Evolutionary conservation across 257 asterid species (phyloP).

Genomic region (Parsonsia alboflavescens): DNA sequence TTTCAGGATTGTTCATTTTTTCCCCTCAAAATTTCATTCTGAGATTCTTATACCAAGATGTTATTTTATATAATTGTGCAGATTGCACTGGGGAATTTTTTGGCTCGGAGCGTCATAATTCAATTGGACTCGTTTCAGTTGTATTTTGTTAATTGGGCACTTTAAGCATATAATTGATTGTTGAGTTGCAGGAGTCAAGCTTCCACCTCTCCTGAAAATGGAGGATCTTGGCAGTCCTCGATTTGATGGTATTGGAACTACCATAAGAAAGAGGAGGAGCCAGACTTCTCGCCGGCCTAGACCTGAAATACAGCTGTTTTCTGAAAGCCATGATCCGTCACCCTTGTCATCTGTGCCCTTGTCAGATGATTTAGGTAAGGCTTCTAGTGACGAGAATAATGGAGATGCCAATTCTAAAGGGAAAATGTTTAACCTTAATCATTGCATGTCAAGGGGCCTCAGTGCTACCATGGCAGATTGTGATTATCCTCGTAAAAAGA

Average conservation of each 20-base stretch:
- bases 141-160: not conserved
- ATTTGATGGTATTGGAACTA: slow-evolving; percentile 39
- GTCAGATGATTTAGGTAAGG: slow-evolving; percentile 59
- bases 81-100: not conserved
- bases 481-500: slow-evolving; percentile 17
- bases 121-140: not conserved
- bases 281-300: slow-evolving; percentile 69
- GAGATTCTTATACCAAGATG: not conserved
- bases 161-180: slow-evolving; percentile 1
- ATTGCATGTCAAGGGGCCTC: slow-evolving; percentile 68
- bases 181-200: slow-evolving; percentile 4
- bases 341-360: slow-evolving; percentile 46
- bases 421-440: slow-evolving; percentile 71
- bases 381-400: slow-evolving; percentile 64
- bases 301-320: slow-evolving; percentile 47
- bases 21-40: not conserved
- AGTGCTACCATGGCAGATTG: slow-evolving; percentile 32
- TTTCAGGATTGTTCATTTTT: not conserved
- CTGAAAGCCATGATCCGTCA: slow-evolving; percentile 42
- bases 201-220: slow-evolving; percentile 32
- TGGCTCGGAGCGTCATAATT: not conserved
- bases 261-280: slow-evolving; percentile 69
- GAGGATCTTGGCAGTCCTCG: slow-evolving; percentile 51
- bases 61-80: not conserved
- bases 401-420: slow-evolving; percentile 55